A percentile compares a stretch with the other conserved stretches of the same genome.
Evolutionary conservation across 106 monocot species (phyloP).

Genomic region (Allium sativum): DNA sequence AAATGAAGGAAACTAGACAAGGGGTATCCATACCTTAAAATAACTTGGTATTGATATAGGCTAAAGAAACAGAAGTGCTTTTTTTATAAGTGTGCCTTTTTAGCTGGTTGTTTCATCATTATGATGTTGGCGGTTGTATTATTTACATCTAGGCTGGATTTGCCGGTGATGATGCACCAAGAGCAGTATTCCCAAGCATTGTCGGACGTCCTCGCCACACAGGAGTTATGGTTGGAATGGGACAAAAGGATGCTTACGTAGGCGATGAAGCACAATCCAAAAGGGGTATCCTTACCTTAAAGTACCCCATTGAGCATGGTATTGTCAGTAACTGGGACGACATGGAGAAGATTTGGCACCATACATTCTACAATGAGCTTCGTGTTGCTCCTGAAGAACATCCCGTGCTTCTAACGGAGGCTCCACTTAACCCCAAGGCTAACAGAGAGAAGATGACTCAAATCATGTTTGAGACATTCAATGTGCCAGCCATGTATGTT

Average conservation of each 20-base stretch:
- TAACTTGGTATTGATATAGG: not conserved
- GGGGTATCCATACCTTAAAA: too few species aligned
- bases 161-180: constrained; percentile 57
- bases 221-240: constrained; percentile 63
- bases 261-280: constrained; percentile 57
- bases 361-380: constrained; percentile 45
- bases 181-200: constrained; percentile 55
- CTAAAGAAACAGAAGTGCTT: not conserved
- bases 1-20: too few species aligned
- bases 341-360: constrained; percentile 58
- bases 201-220: constrained; percentile 51
- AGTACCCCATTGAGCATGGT: constrained; percentile 66
- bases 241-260: constrained; percentile 49
- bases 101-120: not conserved
- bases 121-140: not conserved
- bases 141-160: constrained; percentile 36
- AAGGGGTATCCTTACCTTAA: constrained; percentile 52
- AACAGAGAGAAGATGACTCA: constrained; percentile 66
- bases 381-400: constrained; percentile 54
- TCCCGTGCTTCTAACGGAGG: constrained; percentile 55
- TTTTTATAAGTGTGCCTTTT: too few species aligned
- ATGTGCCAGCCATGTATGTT: constrained; percentile 51
- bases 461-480: constrained; percentile 50
- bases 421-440: constrained; percentile 56
- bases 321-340: constrained; percentile 72